Percentiles rank a stretch among this genome's conserved stretches.
phyloP scores from a whole-genome alignment of 768 basidiomycete species.

The Neoboletus subvelutipes region DNA sequence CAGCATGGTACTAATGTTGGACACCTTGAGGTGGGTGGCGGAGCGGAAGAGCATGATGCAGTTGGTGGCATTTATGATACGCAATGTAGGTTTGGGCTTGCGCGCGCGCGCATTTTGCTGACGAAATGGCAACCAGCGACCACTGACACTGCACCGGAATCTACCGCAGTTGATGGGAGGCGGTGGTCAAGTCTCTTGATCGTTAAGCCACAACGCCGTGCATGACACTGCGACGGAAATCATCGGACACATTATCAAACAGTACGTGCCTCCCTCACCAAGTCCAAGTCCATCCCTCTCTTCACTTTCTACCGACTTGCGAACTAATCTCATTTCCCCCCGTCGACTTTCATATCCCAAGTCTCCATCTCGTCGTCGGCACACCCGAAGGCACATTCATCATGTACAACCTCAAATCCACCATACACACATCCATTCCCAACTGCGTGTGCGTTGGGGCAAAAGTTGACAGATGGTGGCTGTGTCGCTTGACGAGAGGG shows the following conservation, averaged over 20 bases:
- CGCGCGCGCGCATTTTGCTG: background rate
- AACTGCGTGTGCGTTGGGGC: conserved; percentile 83
- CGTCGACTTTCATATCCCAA: conserved; percentile 87
- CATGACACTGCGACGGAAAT: too few species aligned
- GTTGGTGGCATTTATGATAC: too few species aligned
- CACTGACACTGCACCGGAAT: too few species aligned
- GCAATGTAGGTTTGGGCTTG: conserved; percentile 45
- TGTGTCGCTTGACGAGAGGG: conserved; percentile 83
- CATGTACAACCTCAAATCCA: conserved; percentile 97
- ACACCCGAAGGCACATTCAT: too few species aligned
- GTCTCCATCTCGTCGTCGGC: conserved; percentile 89
- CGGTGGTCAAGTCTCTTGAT: conserved; percentile 96
- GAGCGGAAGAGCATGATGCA: conserved; percentile 82
- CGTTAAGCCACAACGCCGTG: conserved; percentile 74
- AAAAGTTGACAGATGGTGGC: conserved; percentile 90
- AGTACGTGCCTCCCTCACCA: too few species aligned
- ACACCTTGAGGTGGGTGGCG: conserved; percentile 77
- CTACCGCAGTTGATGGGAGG: conserved; percentile 86
- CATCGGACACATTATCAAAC: too few species aligned
- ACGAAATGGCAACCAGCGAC: background rate
- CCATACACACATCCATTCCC: conserved; percentile 86
- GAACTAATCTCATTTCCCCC: background rate
- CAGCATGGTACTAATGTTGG: conserved; percentile 80
- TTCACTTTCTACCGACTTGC: background rate
- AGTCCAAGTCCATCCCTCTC: too few species aligned